Conservation (phyloP, 306 rosid species). For the Myrica gale region DNA sequence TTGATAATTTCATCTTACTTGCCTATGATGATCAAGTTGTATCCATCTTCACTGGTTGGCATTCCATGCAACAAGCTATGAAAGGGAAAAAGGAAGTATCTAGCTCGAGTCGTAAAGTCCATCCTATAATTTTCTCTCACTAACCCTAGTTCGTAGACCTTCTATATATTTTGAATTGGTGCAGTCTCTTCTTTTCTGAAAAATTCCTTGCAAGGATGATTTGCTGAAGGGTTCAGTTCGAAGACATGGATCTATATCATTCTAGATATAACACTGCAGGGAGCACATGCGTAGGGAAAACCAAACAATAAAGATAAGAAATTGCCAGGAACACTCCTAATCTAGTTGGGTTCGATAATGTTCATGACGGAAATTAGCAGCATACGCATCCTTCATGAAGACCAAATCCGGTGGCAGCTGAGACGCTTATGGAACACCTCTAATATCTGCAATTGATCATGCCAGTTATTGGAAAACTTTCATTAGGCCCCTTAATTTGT, state of each 20-base stretch:
- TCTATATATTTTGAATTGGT: slow-evolving; percentile 8
- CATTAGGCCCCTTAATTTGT: neutral
- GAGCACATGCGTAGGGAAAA: neutral
- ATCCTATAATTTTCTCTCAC: neutral
- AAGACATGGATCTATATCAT: neutral
- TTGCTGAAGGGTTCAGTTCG: neutral
- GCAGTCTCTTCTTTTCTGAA: neutral
- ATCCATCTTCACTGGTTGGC: neutral
- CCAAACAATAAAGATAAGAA: neutral
- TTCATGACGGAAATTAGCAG: slow-evolving; percentile 14
- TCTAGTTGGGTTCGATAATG: neutral
- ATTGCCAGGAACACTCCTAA: slow-evolving; percentile 20
- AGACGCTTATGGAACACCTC: neutral
- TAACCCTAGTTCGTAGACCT: slow-evolving; percentile 32
- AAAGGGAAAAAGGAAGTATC: neutral
- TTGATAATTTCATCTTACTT: neutral
- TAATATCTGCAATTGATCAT: neutral
- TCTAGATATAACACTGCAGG: neutral
- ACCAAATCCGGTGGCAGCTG: slow-evolving; percentile 17
- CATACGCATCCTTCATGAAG: slow-evolving; percentile 26
- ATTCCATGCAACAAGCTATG: neutral
- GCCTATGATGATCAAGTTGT: neutral
- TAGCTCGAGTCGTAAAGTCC: neutral
- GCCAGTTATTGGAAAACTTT: neutral
- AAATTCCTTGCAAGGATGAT: neutral